These are phyloP conservation scores for Eimeria praecox DNA, from an alignment of 169 alveolate species.

Conservation along the genomic window DNA sequence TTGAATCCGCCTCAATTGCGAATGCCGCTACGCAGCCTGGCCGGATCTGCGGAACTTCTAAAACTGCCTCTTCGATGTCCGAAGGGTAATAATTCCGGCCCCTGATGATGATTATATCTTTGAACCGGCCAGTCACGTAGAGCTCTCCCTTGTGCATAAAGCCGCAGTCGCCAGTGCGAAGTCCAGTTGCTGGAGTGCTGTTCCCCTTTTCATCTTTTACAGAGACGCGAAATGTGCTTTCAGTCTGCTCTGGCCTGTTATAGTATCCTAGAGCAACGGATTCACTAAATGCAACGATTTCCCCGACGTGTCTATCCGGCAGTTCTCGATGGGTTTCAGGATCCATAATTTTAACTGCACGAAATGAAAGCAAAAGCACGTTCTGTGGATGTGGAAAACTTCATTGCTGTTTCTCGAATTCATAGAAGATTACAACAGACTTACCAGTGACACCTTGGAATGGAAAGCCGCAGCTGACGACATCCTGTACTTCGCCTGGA, in stretches of 20 bases:
- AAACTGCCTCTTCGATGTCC: slow-evolving; percentile 88
- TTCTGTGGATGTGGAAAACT: background rate
- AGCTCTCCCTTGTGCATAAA: slow-evolving; percentile 85
- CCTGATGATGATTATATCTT: slow-evolving; percentile 86
- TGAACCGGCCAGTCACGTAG: slow-evolving; percentile 87
- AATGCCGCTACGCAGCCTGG: slow-evolving; percentile 87
- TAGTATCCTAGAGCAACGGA: slow-evolving; percentile 87
- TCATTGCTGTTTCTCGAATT: background rate
- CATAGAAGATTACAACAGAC: background rate
- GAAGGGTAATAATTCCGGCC: slow-evolving; percentile 89
- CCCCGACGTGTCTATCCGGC: slow-evolving; percentile 84
- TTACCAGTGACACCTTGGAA: slow-evolving; percentile 78
- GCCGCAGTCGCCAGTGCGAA: slow-evolving; percentile 89
- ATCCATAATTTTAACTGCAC: slow-evolving; percentile 86
- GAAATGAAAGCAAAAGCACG: background rate
- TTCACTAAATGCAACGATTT: slow-evolving; percentile 84
- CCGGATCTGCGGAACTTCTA: slow-evolving; percentile 82
- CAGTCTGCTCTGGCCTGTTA: slow-evolving; percentile 83
- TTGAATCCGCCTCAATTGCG: slow-evolving; percentile 84
- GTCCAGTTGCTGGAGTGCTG: slow-evolving; percentile 81
- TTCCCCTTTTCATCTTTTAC: slow-evolving; percentile 78
- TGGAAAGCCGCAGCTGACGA: slow-evolving; percentile 83
- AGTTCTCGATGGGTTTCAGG: slow-evolving; percentile 86
- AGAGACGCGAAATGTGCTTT: slow-evolving; percentile 74
- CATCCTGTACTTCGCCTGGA: slow-evolving; percentile 68